Base-by-base conservation (phyloP, 768 basidiomycete genomes). In the Tephrocybe sp. region DNA sequence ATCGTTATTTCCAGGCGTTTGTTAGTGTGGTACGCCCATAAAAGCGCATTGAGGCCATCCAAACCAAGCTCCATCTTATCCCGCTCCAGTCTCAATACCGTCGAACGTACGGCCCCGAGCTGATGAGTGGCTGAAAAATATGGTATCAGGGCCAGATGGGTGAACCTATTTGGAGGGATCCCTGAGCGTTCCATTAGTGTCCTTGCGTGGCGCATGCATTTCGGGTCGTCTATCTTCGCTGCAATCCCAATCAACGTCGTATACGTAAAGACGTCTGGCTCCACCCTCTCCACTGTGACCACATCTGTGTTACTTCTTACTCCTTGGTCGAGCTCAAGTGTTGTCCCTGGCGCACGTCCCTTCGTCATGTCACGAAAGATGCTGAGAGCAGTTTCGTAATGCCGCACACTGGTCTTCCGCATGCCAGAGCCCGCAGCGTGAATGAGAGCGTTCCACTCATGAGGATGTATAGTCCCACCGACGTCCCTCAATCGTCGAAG, bases 401-500 rank as follows among this genome's bases (percentile, higher is more conserved):
- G 83, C 51, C 76, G 76, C 44, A 71, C 54, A 23, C 72, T 67
- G 36, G 81, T 79, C 62, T 77, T 82, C 50, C 87, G 77, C 70
- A 77, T 82, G 3, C 87, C 86, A 53, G 76, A 79, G 14, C 83
- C 88, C 0, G 85, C 83, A 61, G 73, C 76, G 58, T 86, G 77
- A 53, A 92, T 79, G 39, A 93, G 74, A 7, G 80, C 72, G 62
- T 91, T 92, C 87, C 90, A 92, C 63, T 90, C 81, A 75, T 81
- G 82, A n/a, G 70, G 58, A 55, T 79, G 72, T 26, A 90, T 64
- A 10, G 49, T 68, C 20, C 82, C 85, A 11, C 81, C 84, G n/a
- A 69, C 72, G 18, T 67, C 68, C 51, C 77, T 80, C 34, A 92
- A 69, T 38, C 73, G 75, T 37, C 77, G 77, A 55, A 90, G 61